Conservation (phyloP, 2,329 filamentous ascomycete species). For the Alternaria dauci region DNA sequence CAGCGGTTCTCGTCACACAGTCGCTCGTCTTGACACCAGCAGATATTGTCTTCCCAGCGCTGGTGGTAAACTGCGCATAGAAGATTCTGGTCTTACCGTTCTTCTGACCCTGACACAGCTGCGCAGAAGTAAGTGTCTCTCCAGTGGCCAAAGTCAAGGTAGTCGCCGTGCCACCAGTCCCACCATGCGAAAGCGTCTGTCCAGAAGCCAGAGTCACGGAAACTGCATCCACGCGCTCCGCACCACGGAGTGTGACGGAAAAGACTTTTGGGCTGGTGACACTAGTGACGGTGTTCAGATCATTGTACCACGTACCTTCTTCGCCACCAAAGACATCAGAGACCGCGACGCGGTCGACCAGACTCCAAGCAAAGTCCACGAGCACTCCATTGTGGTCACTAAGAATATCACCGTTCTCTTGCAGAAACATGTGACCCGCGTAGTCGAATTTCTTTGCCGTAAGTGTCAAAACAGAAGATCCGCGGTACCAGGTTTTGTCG, state of each 20-base stretch:
- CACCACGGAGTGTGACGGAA: constrained; percentile 58
- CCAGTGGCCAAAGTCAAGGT: constrained; percentile 56
- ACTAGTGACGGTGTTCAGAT: constrained; percentile 55
- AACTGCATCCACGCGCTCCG: constrained; percentile 61
- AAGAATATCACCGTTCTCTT: constrained; percentile 64
- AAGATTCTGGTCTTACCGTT: constrained; percentile 61
- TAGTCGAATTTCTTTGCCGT: constrained; percentile 64
- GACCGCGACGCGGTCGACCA: constrained; percentile 16
- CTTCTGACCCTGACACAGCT: constrained; percentile 62
- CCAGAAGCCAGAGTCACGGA: constrained; percentile 60
- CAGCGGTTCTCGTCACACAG: constrained; percentile 59
- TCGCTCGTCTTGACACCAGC: constrained; percentile 58
- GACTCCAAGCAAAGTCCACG: constrained; percentile 58
- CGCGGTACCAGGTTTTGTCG: constrained; percentile 71
- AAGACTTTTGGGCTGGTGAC: constrained; percentile 47
- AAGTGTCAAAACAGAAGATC: constrained; percentile 58
- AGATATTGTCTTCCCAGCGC: constrained; percentile 56
- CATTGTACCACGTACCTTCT: constrained; percentile 65
- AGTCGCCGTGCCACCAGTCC: constrained; percentile 58
- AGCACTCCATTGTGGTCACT: constrained; percentile 71
- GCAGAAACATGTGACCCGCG: constrained; percentile 64
- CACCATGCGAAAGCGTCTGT: constrained; percentile 61
- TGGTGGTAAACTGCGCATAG: constrained; percentile 64
- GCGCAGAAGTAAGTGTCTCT: constrained; percentile 61
- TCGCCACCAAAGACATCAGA: constrained; percentile 59